Conservation (phyloP, 108 stramenopile species). For the Schizochytrium sp. region DNA sequence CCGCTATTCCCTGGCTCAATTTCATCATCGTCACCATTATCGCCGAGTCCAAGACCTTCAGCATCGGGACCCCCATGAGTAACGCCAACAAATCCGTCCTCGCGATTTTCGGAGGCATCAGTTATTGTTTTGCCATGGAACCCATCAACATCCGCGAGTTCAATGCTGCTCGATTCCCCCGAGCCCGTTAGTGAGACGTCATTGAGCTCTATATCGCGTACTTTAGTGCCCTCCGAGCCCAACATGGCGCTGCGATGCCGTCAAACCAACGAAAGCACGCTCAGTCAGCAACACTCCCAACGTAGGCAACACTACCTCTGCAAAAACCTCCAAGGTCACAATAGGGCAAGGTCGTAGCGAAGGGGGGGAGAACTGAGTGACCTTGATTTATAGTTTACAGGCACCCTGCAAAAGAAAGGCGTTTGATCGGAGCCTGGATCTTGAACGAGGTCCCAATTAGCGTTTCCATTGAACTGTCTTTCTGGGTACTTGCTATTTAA, state of each 20-base stretch:
- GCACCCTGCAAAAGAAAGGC: too few species aligned
- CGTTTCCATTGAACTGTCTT: too few species aligned
- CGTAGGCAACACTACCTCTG: too few species aligned
- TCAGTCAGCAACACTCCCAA: too few species aligned
- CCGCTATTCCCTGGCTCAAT: not conserved
- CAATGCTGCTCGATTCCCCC: not conserved
- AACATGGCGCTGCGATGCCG: not conserved
- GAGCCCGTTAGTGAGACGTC: not conserved
- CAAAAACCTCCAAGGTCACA: too few species aligned
- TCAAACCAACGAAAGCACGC: too few species aligned
- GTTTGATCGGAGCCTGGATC: too few species aligned
- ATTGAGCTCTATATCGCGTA: constrained; percentile 39
- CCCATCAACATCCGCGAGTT: not conserved
- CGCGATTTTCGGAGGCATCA: not conserved
- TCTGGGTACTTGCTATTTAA: too few species aligned
- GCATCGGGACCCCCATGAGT: constrained; percentile 24
- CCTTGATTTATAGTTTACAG: too few species aligned
- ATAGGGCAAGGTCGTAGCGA: too few species aligned
- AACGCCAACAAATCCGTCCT: constrained; percentile 3
- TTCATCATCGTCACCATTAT: not conserved
- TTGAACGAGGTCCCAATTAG: too few species aligned
- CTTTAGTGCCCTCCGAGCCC: not conserved
- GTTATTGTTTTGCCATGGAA: not conserved
- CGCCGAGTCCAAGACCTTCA: constrained; percentile 23
- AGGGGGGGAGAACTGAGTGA: too few species aligned